phyloP scores from a whole-genome alignment of 495 filamentous ascomycete genomes.

The Xylaria sp. region DNA sequence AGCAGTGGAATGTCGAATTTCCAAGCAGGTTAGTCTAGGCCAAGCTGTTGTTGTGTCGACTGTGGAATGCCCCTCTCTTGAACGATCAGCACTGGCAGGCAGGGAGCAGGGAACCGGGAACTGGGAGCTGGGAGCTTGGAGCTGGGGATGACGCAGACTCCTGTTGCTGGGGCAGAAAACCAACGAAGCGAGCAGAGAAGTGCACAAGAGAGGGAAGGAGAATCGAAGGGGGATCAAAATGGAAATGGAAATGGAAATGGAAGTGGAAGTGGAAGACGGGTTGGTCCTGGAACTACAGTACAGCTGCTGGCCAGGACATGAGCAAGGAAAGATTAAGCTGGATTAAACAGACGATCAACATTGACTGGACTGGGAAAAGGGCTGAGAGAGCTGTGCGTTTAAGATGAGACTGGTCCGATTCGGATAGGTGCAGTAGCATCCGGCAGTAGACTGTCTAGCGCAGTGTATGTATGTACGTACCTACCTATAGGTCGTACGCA shows the following conservation, averaged over 20 bases:
- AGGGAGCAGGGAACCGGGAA: neutral
- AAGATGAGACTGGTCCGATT: constrained; percentile 21
- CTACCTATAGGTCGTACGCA: no score
- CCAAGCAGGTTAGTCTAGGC: neutral
- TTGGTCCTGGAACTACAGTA: neutral
- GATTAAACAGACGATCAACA: neutral
- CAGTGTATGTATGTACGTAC: neutral
- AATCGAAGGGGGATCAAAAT: neutral
- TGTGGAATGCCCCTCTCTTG: constrained; percentile 25
- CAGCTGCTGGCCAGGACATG: neutral
- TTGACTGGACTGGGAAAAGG: neutral
- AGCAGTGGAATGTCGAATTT: constrained; percentile 9
- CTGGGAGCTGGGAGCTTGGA: no score
- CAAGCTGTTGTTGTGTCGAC: neutral
- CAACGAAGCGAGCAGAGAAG: neutral
- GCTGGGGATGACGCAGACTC: neutral
- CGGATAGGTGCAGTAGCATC: constrained; percentile 16
- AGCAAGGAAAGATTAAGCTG: neutral
- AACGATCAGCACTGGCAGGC: constrained; percentile 7
- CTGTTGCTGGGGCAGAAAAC: neutral
- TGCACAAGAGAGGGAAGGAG: neutral
- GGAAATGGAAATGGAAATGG: neutral
- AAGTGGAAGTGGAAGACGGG: neutral
- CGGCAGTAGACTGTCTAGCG: neutral
- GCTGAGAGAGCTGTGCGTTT: constrained; percentile 3